Percentiles rank a stretch among this genome's conserved stretches.
phyloP scores from a whole-genome alignment of 2,329 filamentous ascomycete genomes.

The Fusarium denticulatum region DNA sequence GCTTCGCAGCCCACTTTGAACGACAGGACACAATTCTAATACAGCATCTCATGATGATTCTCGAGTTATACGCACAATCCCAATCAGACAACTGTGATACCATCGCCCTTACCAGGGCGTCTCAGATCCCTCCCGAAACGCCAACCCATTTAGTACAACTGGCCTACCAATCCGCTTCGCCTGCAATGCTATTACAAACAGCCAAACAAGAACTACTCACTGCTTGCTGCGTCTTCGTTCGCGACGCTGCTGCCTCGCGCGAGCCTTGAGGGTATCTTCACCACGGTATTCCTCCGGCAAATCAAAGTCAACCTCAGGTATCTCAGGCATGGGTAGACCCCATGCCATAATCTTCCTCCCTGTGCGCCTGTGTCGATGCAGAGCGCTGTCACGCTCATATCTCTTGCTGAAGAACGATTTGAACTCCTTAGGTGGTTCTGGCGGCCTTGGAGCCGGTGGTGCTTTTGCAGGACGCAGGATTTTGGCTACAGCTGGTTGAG shows the following conservation, averaged over 20 bases:
- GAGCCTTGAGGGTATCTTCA: constrained; percentile 64
- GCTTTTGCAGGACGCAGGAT: constrained; percentile 37
- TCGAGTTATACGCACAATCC: constrained; percentile 11
- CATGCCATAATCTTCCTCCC: constrained; percentile 80
- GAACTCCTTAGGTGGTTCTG: constrained; percentile 68
- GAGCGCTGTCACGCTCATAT: constrained; percentile 80
- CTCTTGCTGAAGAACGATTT: constrained; percentile 87
- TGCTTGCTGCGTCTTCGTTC: constrained; percentile 63
- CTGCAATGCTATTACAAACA: constrained; percentile 36
- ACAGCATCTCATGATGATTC: not conserved
- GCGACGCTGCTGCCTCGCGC: constrained; percentile 70
- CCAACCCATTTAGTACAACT: constrained; percentile 31
- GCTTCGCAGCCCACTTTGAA: not conserved
- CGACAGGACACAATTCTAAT: constrained; percentile 3
- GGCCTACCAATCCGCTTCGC: constrained; percentile 15
- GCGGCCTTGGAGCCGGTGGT: constrained; percentile 45
- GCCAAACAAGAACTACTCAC: constrained; percentile 38
- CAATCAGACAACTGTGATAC: constrained; percentile 3
- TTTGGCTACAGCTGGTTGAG: constrained; percentile 35
- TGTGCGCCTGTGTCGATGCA: constrained; percentile 76
- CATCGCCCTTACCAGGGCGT: constrained; percentile 23
- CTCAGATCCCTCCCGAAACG: constrained; percentile 32
- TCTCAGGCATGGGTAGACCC: constrained; percentile 81
- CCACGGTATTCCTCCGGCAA: constrained; percentile 73
- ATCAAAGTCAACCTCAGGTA: constrained; percentile 75